A percentile compares a stretch with the other conserved stretches of the same genome.
Evolutionary conservation across 1,284 basidiomycete species (phyloP).

Genomic region (Sanguinoderma infundibulare): DNA sequence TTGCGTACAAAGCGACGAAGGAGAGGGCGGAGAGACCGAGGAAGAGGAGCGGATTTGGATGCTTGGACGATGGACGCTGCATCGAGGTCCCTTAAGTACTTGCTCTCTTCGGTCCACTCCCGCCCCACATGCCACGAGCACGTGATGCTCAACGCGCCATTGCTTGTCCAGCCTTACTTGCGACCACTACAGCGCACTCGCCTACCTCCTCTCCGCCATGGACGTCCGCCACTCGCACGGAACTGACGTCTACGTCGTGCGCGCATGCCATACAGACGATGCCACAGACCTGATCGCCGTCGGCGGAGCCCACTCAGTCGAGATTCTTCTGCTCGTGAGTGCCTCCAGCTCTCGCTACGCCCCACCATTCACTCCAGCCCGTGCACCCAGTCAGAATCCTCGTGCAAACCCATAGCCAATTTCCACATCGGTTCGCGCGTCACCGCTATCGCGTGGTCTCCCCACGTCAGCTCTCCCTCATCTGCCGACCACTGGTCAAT

Average conservation of each 20-base stretch:
- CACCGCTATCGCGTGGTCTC: constrained; percentile 80
- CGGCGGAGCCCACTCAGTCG: constrained; percentile 71
- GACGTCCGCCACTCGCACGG: constrained; percentile 63
- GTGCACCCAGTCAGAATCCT: constrained; percentile 34
- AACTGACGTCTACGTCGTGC: constrained; percentile 61
- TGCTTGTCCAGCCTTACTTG: neutral
- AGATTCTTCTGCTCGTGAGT: constrained; percentile 67
- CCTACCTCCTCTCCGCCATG: constrained; percentile 39
- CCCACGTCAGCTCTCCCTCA: constrained; percentile 66
- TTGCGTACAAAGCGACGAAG: constrained; percentile 57
- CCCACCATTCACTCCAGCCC: constrained; percentile 14
- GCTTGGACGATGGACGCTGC: constrained; percentile 32
- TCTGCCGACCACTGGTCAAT: constrained; percentile 67
- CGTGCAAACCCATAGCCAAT: constrained; percentile 58
- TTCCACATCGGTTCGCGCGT: constrained; percentile 75
- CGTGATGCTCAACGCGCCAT: constrained; percentile 3
- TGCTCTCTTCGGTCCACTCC: constrained; percentile 19
- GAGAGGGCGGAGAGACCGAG: constrained; percentile 59
- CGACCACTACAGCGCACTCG: neutral
- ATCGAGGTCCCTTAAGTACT: neutral
- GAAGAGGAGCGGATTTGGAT: constrained; percentile 68
- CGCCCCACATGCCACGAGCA: constrained; percentile 12
- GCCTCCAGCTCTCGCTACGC: constrained; percentile 17
- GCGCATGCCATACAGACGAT: constrained; percentile 65
- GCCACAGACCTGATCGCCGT: constrained; percentile 71